phyloP scores from a whole-genome alignment of 257 asterid genomes.

The Petunia secreta region DNA sequence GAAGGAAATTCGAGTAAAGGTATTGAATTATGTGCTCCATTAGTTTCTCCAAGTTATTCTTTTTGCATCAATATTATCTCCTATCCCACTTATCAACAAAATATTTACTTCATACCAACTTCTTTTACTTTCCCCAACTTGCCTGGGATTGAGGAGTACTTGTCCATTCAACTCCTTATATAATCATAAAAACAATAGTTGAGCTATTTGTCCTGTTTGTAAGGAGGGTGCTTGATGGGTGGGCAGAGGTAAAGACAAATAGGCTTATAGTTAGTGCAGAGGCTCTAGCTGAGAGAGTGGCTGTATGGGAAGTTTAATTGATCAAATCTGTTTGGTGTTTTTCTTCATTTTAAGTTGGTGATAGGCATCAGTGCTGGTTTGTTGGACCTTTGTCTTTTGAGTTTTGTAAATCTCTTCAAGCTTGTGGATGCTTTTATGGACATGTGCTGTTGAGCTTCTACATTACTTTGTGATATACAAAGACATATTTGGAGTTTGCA shows the following conservation, averaged over 20 bases:
- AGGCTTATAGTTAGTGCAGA: not conserved
- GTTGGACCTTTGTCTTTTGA: not conserved
- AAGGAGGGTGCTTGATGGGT: not conserved
- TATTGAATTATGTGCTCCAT: conserved; percentile 7
- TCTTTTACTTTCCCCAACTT: not conserved
- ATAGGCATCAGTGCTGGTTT: not conserved
- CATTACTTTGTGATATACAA: conserved; percentile 3
- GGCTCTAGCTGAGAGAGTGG: conserved; percentile 12
- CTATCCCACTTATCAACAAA: not conserved
- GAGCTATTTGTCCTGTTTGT: not conserved
- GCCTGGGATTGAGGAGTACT: not conserved
- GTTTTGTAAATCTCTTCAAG: conserved; percentile 2
- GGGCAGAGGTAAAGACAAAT: not conserved
- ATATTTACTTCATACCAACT: not conserved
- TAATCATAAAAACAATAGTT: not conserved
- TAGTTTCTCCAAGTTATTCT: not conserved
- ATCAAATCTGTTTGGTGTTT: not conserved
- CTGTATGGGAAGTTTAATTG: not conserved
- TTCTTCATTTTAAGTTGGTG: not conserved
- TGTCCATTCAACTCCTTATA: not conserved
- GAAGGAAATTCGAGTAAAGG: conserved; percentile 99
- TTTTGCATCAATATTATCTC: not conserved
- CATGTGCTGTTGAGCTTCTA: not conserved
- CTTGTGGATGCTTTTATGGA: conserved; percentile 15
- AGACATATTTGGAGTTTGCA: not conserved